Evolutionary conservation across 208 protist species (phyloP), one percentile per base, ranked within the genome.

Genomic region (Trypanosoma congolense): DNA sequence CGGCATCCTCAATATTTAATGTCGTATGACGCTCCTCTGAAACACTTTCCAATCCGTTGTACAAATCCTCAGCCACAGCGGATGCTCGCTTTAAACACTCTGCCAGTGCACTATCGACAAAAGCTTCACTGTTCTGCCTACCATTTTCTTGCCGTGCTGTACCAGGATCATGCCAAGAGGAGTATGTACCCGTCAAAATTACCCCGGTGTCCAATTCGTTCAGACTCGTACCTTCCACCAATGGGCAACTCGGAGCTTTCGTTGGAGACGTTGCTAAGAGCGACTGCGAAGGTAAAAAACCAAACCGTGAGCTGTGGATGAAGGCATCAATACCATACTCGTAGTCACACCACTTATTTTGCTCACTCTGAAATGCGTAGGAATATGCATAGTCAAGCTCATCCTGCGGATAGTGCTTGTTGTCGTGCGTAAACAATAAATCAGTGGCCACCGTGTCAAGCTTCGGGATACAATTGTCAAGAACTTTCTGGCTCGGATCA

Each of bases 251-350:
- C 2, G 28, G 30, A 55, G 10, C 21, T 40, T 41, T 12, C 21
- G 22, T 2, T 29, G 52, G 55, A 16, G 44, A 16, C 28, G 48
- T 33, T 25, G 79, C 52, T 38, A 51, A 64, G 50, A 83, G 83
- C 14, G 75, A 83, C 2, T 71, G 75, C 53, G 83, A 77, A 12
- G 69, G 66, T 4, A 70, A 74, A 64, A 85, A 85, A 30, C 77
- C 82, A 2, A 90, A 54, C 53, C 85, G 61, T 14, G 62, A 58
- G 12, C 82, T 70, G 54, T 85, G 82, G 48, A 90, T 57, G 51
- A 77, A 70, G 12, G 82, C 71, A 41, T 90, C 77, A 51, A 90
- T 77, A 46, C 82, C 82, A 63, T 81, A 90, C 22, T 53, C 61
- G 33, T 38, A 12, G 33, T 12, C 12, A 29, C 63, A 60, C 18